Conservation (phyloP, 805 yeast genomes). For the Cyberlindnera suaveolens region DNA sequence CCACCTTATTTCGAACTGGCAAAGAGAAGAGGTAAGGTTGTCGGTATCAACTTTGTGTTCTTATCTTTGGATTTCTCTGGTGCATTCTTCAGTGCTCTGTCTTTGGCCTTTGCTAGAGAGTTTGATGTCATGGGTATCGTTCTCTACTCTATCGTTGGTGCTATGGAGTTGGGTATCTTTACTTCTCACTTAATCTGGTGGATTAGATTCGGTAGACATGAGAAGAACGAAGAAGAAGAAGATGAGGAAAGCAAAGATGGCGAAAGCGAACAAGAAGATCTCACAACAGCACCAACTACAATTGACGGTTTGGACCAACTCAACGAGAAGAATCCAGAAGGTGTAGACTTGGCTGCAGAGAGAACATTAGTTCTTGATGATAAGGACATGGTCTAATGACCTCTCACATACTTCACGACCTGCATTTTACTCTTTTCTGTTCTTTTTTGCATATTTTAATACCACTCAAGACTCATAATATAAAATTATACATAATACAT, state of each 20-base stretch:
- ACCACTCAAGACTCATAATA: too few species aligned
- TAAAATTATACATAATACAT: too few species aligned
- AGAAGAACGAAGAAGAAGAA: neutral
- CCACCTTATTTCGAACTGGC: slow-evolving; percentile 87
- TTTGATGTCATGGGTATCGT: slow-evolving; percentile 77
- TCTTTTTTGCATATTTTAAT: too few species aligned
- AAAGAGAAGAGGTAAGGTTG: slow-evolving; percentile 75
- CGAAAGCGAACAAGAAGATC: neutral
- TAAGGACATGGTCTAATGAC: too few species aligned
- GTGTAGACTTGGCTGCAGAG: too few species aligned
- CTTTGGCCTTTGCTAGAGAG: slow-evolving; percentile 56
- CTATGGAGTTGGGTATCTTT: slow-evolving; percentile 72
- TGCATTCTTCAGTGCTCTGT: slow-evolving; percentile 69
- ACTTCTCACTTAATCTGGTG: slow-evolving; percentile 68
- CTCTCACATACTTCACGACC: neutral
- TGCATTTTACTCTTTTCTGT: neutral
- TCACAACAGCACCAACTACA: too few species aligned
- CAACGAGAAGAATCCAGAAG: too few species aligned
- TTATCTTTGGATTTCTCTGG: slow-evolving; percentile 73
- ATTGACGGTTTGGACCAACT: too few species aligned
- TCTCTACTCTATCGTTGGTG: slow-evolving; percentile 67
- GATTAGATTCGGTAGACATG: slow-evolving; percentile 31
- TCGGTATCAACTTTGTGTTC: slow-evolving; percentile 84
- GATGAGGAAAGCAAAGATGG: slow-evolving; percentile 2
- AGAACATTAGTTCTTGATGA: too few species aligned